Conservation (phyloP, 306 rosid genomes). For the Sicyos baderoa region DNA sequence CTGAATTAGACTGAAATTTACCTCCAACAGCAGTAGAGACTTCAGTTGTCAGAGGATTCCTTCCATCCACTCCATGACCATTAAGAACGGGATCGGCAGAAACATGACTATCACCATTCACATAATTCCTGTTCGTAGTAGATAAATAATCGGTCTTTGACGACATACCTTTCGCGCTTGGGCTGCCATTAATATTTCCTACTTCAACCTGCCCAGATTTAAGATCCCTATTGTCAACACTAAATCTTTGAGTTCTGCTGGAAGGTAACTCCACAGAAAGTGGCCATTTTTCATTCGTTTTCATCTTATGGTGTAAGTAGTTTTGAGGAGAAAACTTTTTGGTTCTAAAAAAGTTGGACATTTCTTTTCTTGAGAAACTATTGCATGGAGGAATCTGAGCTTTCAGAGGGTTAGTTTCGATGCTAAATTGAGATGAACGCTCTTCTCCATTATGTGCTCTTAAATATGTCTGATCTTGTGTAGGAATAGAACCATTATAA, state of each 20-base stretch:
- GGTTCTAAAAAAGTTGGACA: slow-evolving; percentile 54
- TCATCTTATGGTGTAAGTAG: slow-evolving; percentile 35
- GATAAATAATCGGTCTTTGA: slow-evolving; percentile 27
- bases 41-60: slow-evolving; percentile 20
- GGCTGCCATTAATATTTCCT: slow-evolving; percentile 36
- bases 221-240: slow-evolving; percentile 24
- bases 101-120: slow-evolving; percentile 29
- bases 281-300: slow-evolving; percentile 31
- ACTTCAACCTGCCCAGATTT: slow-evolving; percentile 30
- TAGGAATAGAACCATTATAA: slow-evolving; percentile 26
- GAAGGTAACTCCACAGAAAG: slow-evolving; percentile 31
- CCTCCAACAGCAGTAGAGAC: slow-evolving; percentile 25
- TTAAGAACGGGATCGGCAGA: slow-evolving; percentile 35
- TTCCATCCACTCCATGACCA: slow-evolving; percentile 39
- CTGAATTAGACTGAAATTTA: slow-evolving; percentile 30
- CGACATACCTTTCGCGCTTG: slow-evolving; percentile 28
- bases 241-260: slow-evolving; percentile 22
- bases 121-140: slow-evolving; percentile 32
- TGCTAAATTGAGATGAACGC: slow-evolving; percentile 27
- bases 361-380: slow-evolving; percentile 61
- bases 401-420: slow-evolving; percentile 51
- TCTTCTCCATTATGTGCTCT: slow-evolving; percentile 35
- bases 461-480: slow-evolving; percentile 29
- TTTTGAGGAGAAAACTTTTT: slow-evolving; percentile 45
- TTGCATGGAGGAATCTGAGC: slow-evolving; percentile 77